Base-by-base conservation (phyloP, 2,329 filamentous ascomycete species). In the Fusarium keratoplasticum region DNA sequence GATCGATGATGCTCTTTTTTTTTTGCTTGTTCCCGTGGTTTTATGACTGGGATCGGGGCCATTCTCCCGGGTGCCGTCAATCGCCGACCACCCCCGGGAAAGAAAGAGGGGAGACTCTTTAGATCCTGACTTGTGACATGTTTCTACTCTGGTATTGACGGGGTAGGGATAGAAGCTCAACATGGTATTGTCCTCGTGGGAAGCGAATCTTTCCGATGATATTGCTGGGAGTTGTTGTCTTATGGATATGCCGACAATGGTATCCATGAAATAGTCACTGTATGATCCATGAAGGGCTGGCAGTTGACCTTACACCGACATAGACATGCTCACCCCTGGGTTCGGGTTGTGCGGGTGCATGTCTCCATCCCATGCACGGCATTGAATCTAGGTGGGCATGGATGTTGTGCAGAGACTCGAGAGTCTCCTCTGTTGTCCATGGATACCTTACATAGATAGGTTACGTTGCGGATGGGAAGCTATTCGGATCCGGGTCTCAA, bases 361-460 rank as follows among this genome's bases (percentile, higher is more conserved):
- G 60, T 38, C 60, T 52, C 42, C 60, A 27, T 52, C 20, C 42
- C 42, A 73, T 73, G 71, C 71, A 63, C 33, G 67, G 67, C 67
- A 73, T 73, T 57, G 25, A 42, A 35, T 38, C 60, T 33, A 57
- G 25, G 55, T 62, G 57, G 67, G 20, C 50, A 62, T 58, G 58
- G 31, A 62, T 64, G 61, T 62, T 50, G 38, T 50, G 38, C 63
- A 73, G 70, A 40, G 40, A 54, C 38, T 44, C 20, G 11, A 20
- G 52, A 55, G 52, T 33, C 29, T 42, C 40, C 5, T 29, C 20
- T 55, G 52, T 33, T 33, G 25, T 20, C 50, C 20, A 57, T 29
- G 55, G 55, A 27, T 40, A 59, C 36, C 13, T 42, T 44, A 22
- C n/a, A 44, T 44, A 44, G 38, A 40, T 40, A 40, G 38, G 40